Conservation (phyloP, 129 eudicot species). For the Ambrosia artemisiifolia region DNA sequence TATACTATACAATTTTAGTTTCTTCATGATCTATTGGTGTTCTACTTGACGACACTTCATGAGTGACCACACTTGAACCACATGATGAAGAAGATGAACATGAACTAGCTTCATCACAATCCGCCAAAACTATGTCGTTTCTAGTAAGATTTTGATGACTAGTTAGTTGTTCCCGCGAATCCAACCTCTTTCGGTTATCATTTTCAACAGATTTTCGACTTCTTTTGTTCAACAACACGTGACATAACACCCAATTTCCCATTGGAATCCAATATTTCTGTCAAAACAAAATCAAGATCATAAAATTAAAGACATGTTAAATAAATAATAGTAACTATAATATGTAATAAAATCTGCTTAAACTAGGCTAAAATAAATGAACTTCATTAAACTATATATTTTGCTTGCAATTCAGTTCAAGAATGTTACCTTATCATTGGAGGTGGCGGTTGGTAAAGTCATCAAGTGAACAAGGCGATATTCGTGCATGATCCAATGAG, state of each 20-base stretch:
- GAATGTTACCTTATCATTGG: conserved; percentile 31
- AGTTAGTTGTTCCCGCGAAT: conserved; percentile 1
- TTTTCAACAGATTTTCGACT: conserved; percentile 15
- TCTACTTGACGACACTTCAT: conserved; percentile 41
- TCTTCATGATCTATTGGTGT: conserved; percentile 25
- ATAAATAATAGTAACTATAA: too few relatives aligned
- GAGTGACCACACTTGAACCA: conserved; percentile 36
- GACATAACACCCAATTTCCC: conserved; percentile 83
- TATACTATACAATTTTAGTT: conserved; percentile 10
- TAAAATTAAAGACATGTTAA: neutral
- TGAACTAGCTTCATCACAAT: conserved; percentile 16
- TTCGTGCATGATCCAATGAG: conserved; percentile 84
- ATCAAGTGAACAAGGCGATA: conserved; percentile 41
- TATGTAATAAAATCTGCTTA: too few relatives aligned
- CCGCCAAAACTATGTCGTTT: neutral
- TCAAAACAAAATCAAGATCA: neutral
- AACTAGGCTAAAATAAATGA: too few relatives aligned
- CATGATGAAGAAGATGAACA: conserved; percentile 36
- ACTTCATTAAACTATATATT: too few relatives aligned
- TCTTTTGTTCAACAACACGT: conserved; percentile 50
- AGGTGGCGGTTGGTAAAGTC: conserved; percentile 27
- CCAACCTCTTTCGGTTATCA: conserved; percentile 1
- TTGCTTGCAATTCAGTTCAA: too few relatives aligned
- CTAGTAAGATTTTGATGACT: neutral
- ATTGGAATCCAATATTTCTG: conserved; percentile 49